phyloP scores from a whole-genome alignment of 164 flowering plant genomes.

The Hamamelis virginiana region DNA sequence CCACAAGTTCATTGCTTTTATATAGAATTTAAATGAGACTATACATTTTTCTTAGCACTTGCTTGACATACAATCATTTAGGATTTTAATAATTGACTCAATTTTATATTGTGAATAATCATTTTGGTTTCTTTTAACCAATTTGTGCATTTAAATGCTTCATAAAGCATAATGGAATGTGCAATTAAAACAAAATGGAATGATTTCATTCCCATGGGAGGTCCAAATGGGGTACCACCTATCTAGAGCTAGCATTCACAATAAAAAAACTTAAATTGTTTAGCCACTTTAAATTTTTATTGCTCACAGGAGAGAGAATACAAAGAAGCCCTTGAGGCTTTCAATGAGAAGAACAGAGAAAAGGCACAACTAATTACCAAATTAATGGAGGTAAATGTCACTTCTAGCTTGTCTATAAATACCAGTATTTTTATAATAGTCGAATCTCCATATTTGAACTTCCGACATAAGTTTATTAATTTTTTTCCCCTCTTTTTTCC shows the following conservation, averaged over 20 bases:
- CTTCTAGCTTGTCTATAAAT: background rate
- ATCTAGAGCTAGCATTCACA: too few relatives aligned
- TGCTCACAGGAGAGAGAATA: slow-evolving; percentile 79
- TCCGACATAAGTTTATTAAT: background rate
- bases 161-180: background rate
- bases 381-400: slow-evolving; percentile 70
- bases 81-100: background rate
- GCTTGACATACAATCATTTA: too few relatives aligned
- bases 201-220: background rate
- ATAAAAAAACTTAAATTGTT: too few relatives aligned
- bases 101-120: too few relatives aligned
- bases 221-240: background rate
- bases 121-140: background rate
- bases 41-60: too few relatives aligned
- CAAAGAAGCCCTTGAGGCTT: slow-evolving; percentile 79
- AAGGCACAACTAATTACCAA: slow-evolving; percentile 68
- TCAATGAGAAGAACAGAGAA: slow-evolving; percentile 80
- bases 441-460: background rate
- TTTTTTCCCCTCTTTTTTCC: background rate
- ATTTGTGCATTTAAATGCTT: background rate
- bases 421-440: background rate
- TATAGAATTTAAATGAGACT: background rate
- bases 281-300: background rate
- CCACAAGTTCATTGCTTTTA: too few relatives aligned
- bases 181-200: background rate